Evolutionary conservation across 441 rosid genomes (phyloP), one percentile per base, ranked within the genome.

Genomic region (Erysimum pusillum): DNA sequence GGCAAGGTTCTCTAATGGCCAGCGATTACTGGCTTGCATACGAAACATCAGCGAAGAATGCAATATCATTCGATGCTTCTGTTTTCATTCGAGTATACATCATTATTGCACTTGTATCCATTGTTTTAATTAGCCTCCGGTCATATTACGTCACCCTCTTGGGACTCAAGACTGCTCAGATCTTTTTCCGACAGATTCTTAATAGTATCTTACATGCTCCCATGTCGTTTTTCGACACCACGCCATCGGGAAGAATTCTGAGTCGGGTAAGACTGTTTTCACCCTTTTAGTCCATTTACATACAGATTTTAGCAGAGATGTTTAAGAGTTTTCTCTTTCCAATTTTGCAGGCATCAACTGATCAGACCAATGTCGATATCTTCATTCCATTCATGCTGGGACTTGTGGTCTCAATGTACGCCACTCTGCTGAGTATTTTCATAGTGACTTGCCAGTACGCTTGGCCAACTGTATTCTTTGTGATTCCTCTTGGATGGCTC

Each of bases 21-120:
- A 83, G 88, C 39, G 98, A 91, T 75, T 93, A 93, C 76, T 93
- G 97, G 97, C 83, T 91, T 52, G 91, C 98, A 5, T 91, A 90
- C 12, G 93, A 90, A 87, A 93, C 97, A 59, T 80, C 96, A 42
- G 87, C 60, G 15, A 80, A 90, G 28, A 85, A 67, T 11, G 76
- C 92, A 13, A 9, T 76, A 44, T 74, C 82, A 13, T 93, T 91
- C 71, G 46, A 82, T 15, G 87, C 93, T 54, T 76, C 87, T 17
- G 13, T 69, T 17, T 93, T 91, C 85, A 89, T 93, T 44, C 63
- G 69, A 20, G 85, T 90, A 38, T 93, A 93, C 67, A 87, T 69
- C 31, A 64, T 71, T 59, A 93, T 88, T 42, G 89, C 92, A 17
- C 83, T 45, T 59, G 56, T 80, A 45, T 93, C 98, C 2, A 15